Base-by-base conservation (phyloP, 2,329 filamentous ascomycete species). In the Sarocladium kiliense region DNA sequence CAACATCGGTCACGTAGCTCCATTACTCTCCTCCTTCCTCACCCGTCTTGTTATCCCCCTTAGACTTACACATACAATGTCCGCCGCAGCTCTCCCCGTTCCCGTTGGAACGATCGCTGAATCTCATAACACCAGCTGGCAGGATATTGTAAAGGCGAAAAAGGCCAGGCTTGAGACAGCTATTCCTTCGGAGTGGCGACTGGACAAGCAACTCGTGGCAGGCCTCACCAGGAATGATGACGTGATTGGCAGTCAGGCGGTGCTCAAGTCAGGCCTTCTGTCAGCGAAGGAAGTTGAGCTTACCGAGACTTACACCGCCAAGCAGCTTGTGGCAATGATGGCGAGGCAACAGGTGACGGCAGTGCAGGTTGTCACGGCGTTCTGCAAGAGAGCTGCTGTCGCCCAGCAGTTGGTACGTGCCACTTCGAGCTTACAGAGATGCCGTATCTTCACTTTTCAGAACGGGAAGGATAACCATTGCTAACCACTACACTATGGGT, bases 371-470 rank as follows among this genome's bases (percentile, higher is more conserved):
- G 45, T 54, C 12, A 55, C 50, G 2, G 56, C 57, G 10, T 59
- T 58, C 23, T 59, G 56, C 30, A 58, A 58, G 41, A 54, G 56
- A 2, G 58, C 58, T n/a, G 58, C 58, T 9, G 26, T 58, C 7
- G 58, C 56, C 7, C 58, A 59, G 49, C 56, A 59, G 34, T n/a
- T 58, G 56, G 58, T 59, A 51, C 19, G 37, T 37, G 9, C 7
- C 19, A 47, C 10, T 4, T n/a, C n/a, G n/a, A n/a, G n/a, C n/a
- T n/a, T n/a, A n/a, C n/a, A n/a, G n/a, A n/a, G n/a, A n/a, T n/a
- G n/a, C n/a, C n/a, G n/a, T n/a, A n/a, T 18, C 16, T n/a, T 18
- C 6, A n/a, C 19, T 14, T 47, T 25, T 9, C 21, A 47, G 9
- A 25, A 9, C n/a, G n/a, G 10, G 36, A 39, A 10, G 36, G 18